Evolutionary conservation across 306 rosid species (phyloP).

Genomic region (Hylodesmum podocarpum): DNA sequence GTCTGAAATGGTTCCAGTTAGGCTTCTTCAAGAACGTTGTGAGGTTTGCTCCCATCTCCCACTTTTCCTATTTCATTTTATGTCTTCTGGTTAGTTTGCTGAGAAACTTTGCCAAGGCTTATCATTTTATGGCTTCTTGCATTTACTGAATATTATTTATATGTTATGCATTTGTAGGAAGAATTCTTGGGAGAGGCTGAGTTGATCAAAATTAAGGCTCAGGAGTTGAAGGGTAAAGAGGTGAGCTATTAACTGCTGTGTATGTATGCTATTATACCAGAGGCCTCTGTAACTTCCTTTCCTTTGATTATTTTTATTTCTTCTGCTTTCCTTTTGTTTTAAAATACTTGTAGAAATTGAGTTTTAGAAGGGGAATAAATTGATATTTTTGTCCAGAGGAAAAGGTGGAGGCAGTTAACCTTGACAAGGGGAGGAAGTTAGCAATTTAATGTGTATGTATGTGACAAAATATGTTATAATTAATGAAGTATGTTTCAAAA

Average conservation of each 20-base stretch:
- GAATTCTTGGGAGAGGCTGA: conserved; percentile 98
- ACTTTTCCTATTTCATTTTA: background rate
- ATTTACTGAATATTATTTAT: conserved; percentile 5
- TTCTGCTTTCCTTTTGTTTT: background rate
- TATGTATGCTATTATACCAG: background rate
- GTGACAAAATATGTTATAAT: background rate
- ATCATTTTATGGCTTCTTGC: conserved; percentile 4
- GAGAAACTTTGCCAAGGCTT: background rate
- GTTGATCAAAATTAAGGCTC: conserved; percentile 94
- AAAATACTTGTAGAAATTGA: background rate
- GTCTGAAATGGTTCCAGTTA: conserved; percentile 73
- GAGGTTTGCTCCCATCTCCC: conserved; percentile 60
- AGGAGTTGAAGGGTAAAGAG: conserved; percentile 96
- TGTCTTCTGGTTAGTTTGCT: conserved; percentile 25
- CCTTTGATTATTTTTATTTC: background rate
- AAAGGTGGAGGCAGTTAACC: background rate
- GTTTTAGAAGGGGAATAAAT: background rate
- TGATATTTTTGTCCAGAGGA: background rate
- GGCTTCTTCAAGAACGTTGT: conserved; percentile 95
- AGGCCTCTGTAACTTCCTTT: background rate
- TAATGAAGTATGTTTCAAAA: background rate
- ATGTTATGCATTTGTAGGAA: conserved; percentile 56
- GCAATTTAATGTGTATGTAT: background rate
- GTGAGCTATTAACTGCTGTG: conserved; percentile 42
- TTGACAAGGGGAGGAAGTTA: background rate